Conservation (phyloP, 495 filamentous ascomycete genomes). For the Apiosordaria backusii region DNA sequence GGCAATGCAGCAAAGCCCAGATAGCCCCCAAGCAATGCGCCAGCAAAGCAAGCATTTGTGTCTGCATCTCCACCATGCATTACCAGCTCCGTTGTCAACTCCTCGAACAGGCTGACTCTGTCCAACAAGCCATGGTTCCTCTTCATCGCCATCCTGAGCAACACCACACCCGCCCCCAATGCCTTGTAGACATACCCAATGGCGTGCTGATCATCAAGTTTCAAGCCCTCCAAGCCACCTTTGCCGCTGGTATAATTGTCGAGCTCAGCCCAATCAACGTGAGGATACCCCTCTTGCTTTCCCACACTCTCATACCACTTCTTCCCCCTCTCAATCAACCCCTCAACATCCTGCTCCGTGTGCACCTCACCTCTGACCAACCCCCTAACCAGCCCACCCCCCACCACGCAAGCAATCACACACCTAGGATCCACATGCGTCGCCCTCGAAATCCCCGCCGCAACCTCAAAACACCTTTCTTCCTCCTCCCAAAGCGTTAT, state of each 20-base stretch:
- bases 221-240: conserved; percentile 31
- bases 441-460: conserved; percentile 28
- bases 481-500: conserved; percentile 33
- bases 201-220: conserved; percentile 36
- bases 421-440: conserved; percentile 50
- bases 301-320: conserved; percentile 21
- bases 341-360: conserved; percentile 34
- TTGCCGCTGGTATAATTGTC: conserved; percentile 23
- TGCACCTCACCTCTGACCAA: conserved; percentile 41
- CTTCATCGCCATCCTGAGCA: conserved; percentile 37
- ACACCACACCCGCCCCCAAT: conserved; percentile 39
- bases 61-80: conserved; percentile 50
- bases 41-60: conserved; percentile 49
- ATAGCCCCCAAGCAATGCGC: conserved; percentile 42
- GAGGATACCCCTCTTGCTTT: conserved; percentile 5
- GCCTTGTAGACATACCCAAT: conserved; percentile 53
- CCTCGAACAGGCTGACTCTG: conserved; percentile 34
- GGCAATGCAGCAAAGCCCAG: conserved; percentile 41
- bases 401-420: conserved; percentile 42
- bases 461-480: conserved; percentile 33
- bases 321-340: conserved; percentile 23
- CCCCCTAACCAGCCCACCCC: conserved; percentile 39
- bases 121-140: conserved; percentile 11
- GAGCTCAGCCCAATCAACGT: conserved; percentile 37
- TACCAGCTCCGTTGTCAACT: conserved; percentile 41